Evolutionary conservation across 2,329 filamentous ascomycete species (phyloP), one percentile per base, ranked within the genome.

Genomic region (Fusarium sororula): DNA sequence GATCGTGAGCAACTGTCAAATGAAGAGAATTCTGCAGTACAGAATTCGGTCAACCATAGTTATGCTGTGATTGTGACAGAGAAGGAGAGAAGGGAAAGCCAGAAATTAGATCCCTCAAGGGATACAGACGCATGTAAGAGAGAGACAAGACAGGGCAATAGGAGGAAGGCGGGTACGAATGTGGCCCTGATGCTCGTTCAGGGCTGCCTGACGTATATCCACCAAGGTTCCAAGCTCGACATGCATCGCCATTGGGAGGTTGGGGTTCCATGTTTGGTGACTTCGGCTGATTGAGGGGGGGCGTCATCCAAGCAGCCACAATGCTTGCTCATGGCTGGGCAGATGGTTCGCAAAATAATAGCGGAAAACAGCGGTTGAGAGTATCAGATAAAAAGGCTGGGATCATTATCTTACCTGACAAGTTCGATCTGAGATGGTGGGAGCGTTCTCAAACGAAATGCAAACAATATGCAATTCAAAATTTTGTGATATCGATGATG

Each of bases 11-110:
- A 32, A 47, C 39, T 48, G 22, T 66, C 39, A 66, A 26, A 63
- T 60, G 32, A 59, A 63, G 38, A 58, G 51, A 47, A 59, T 59
- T 44, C 30, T 68, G 56, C 41, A 48, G 17, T 7, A 61, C 35
- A 38, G 32, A 42, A 61, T 51, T 68, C 54, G 50, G 44, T 64
- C 51, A 65, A 41, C 54, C 65, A 68, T 68, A 47, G 14, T 39
- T 59, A 7, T 32, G 42, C 37, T 6, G 32, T 39, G 44, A 32
- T 35, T n/a, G 47, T 35, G 14, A 28, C 20, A 24, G 30, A 67
- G 53, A 35, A 9, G 20, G 37, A 22, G 12, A 15, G 53, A 24
- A 48, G n/a, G 26, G 20, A 32, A 51, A 35, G 30, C 48, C n/a
- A 20, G 35, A 35, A 22, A 18, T n/a, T 6, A 35, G 28, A 48